These are phyloP conservation scores for Magnaporthiopsis rhizophila DNA, from an alignment of 2,329 filamentous ascomycete genomes.

Conservation along the genomic window DNA sequence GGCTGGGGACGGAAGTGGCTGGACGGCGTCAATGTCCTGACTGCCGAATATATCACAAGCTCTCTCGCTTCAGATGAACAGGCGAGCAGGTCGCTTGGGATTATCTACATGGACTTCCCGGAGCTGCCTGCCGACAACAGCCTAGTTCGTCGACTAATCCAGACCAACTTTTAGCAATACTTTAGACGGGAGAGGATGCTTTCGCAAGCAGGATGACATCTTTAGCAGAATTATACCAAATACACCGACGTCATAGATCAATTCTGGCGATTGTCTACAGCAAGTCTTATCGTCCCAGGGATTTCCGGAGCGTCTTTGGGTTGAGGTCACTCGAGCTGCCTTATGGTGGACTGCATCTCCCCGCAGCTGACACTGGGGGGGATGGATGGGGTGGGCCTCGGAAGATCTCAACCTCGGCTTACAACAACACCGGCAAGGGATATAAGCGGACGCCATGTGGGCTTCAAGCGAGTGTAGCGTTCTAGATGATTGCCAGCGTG, in stretches of 20 bases:
- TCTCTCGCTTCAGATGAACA: constrained; percentile 14
- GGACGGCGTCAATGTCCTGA: constrained; percentile 32
- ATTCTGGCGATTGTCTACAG: not conserved
- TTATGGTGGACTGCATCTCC: not conserved
- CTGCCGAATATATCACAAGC: constrained; percentile 23
- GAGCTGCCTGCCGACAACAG: constrained; percentile 28
- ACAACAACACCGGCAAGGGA: not conserved
- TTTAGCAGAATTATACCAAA: not conserved
- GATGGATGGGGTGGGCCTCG: not conserved
- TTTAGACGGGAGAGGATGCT: not conserved
- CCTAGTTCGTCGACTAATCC: constrained; percentile 30
- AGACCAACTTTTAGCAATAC: constrained; percentile 26
- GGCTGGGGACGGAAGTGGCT: constrained; percentile 26
- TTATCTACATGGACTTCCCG: constrained; percentile 21
- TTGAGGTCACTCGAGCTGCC: not conserved
- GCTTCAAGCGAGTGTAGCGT: not conserved
- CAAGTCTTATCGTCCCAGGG: not conserved
- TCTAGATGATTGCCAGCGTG: too few species aligned
- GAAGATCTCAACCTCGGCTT: not conserved
- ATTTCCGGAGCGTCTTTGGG: not conserved
- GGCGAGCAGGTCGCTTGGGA: constrained; percentile 16
- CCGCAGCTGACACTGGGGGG: not conserved
- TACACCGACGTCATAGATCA: not conserved
- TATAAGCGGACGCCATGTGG: not conserved
- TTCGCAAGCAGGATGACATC: not conserved